phyloP scores from a whole-genome alignment of 1,284 basidiomycete species.

The Erythrobasidium hasegawianum region DNA sequence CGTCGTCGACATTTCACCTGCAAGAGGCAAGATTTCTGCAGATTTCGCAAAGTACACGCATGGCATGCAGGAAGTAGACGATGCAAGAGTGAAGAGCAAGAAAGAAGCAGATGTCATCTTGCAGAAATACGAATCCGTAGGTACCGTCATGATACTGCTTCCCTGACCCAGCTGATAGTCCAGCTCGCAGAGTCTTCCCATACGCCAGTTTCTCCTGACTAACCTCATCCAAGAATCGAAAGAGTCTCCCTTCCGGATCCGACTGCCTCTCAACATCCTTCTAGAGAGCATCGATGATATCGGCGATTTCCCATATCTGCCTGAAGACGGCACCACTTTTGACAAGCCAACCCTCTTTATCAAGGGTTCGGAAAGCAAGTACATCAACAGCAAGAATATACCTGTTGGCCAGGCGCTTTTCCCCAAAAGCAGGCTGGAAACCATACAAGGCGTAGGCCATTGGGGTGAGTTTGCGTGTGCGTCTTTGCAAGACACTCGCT shows the following conservation, averaged over 20 bases:
- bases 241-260: constrained; percentile 57
- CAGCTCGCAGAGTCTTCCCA: constrained; percentile 58
- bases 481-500: neutral
- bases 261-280: constrained; percentile 67
- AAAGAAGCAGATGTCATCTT: constrained; percentile 67
- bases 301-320: constrained; percentile 65
- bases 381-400: constrained; percentile 66
- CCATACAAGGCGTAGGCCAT: constrained; percentile 49
- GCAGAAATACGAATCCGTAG: constrained; percentile 59
- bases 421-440: constrained; percentile 56
- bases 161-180: neutral
- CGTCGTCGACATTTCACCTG: constrained; percentile 74
- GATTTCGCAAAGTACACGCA: constrained; percentile 66
- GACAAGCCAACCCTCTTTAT: constrained; percentile 66
- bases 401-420: constrained; percentile 63
- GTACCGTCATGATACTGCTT: constrained; percentile 32
- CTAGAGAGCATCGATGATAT: constrained; percentile 61
- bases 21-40: constrained; percentile 59
- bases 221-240: constrained; percentile 59
- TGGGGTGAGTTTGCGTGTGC: constrained; percentile 48
- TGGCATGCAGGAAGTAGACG: constrained; percentile 67
- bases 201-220: constrained; percentile 75
- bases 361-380: constrained; percentile 74
- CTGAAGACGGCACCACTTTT: constrained; percentile 56
- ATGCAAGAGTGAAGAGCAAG: constrained; percentile 56